These are phyloP conservation scores for Debaryomycetaceae sp. DNA, from an alignment of 1,139 yeast species.

Conservation along the genomic window DNA sequence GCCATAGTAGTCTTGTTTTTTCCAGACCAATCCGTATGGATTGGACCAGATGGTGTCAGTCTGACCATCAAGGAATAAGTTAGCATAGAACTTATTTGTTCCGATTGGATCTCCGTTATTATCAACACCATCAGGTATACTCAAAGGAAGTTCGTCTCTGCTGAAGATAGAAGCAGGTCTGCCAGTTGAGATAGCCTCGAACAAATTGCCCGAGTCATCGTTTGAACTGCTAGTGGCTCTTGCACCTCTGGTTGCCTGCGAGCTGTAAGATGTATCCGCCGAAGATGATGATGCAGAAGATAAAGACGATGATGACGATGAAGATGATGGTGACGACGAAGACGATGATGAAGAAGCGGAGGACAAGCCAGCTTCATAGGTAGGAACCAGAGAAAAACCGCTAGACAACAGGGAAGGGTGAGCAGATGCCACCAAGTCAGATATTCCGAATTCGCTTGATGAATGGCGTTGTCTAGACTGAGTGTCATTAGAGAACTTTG, in stretches of 20 bases:
- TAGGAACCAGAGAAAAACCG: too few relatives aligned
- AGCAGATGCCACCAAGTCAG: not conserved
- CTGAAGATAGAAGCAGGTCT: conserved; percentile 51
- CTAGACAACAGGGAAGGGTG: not conserved
- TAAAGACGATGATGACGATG: not conserved
- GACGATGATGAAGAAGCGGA: not conserved
- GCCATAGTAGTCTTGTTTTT: conserved; percentile 43
- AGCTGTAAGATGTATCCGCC: not conserved
- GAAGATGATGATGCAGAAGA: not conserved
- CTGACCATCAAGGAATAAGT: conserved; percentile 65
- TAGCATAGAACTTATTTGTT: conserved; percentile 84
- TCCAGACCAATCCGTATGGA: conserved; percentile 77
- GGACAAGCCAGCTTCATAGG: not conserved
- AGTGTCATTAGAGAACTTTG: not conserved
- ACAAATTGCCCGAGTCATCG: conserved; percentile 34
- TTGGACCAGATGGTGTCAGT: conserved; percentile 69
- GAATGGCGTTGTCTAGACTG: not conserved
- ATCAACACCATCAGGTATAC: conserved; percentile 42
- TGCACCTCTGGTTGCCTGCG: not conserved
- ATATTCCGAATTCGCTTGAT: not conserved
- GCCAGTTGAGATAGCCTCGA: conserved; percentile 44
- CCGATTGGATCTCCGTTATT: conserved; percentile 49
- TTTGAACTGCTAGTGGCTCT: not conserved
- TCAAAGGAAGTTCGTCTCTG: conserved; percentile 47
- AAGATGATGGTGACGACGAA: not conserved